These are phyloP conservation scores for Pterocarpus macrocarpus DNA, from an alignment of 306 rosid genomes.

Conservation along the genomic window DNA sequence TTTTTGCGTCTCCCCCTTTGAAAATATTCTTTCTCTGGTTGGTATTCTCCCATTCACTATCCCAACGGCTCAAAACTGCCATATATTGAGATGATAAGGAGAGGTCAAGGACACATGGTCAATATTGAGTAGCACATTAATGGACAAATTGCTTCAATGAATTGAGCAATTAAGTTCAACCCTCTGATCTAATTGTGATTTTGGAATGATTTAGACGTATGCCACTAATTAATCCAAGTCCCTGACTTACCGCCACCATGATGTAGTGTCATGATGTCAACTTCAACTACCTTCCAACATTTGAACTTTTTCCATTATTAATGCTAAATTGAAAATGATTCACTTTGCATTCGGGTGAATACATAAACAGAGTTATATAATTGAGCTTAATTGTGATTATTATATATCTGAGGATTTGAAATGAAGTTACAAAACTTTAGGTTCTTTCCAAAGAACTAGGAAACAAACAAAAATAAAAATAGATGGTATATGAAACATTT, in stretches of 20 bases:
- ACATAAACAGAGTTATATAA: no score
- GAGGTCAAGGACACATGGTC: constrained; percentile 40
- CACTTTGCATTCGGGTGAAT: no score
- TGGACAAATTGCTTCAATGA: constrained; percentile 26
- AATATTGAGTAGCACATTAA: constrained; percentile 7
- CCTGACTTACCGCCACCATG: constrained; percentile 41
- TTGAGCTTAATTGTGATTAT: no score
- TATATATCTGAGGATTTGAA: no score
- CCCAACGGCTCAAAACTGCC: constrained; percentile 59
- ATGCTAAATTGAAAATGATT: not conserved
- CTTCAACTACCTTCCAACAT: constrained; percentile 44
- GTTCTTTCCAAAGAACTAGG: no score
- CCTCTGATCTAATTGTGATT: not conserved
- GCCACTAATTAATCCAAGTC: constrained; percentile 32
- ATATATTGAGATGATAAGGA: not conserved
- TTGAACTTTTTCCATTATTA: constrained; percentile 34
- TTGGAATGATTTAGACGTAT: constrained; percentile 38
- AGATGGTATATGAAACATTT: no score
- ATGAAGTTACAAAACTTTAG: no score
- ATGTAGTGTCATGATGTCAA: constrained; percentile 48
- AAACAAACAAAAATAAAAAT: no score
- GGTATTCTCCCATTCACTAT: constrained; percentile 53
- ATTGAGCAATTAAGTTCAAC: constrained; percentile 42
- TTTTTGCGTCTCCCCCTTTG: constrained; percentile 21
- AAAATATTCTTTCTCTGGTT: constrained; percentile 46